Percentiles rank a stretch among this genome's conserved stretches.
phyloP scores from a whole-genome alignment of 192 early-diverging fungal species.

The Diversispora eburnea region DNA sequence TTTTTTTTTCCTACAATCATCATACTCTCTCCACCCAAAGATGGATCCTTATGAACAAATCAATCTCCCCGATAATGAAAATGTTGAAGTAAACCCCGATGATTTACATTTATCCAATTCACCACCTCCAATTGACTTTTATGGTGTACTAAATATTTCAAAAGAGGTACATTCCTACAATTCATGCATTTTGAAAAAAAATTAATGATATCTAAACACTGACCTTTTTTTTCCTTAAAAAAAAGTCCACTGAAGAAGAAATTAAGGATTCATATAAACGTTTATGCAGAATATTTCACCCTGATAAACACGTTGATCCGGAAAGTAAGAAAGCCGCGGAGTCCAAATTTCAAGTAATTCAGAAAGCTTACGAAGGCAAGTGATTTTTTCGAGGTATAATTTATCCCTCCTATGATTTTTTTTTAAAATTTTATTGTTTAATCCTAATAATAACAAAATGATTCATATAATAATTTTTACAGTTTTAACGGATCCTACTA shows the following conservation, averaged over 20 bases:
- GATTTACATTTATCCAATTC: too few species aligned
- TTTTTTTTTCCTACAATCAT: too few species aligned
- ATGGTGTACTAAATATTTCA: too few species aligned
- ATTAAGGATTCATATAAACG: conserved; percentile 73
- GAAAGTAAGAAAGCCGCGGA: conserved; percentile 63
- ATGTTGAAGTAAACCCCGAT: too few species aligned
- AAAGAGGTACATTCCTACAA: too few species aligned
- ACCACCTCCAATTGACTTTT: too few species aligned
- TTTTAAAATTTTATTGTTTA: background rate
- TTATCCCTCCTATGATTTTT: background rate
- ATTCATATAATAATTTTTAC: background rate
- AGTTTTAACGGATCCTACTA: conserved; percentile 76
- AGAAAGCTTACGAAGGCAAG: conserved; percentile 70
- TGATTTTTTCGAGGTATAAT: background rate
- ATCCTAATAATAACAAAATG: conserved; percentile 1
- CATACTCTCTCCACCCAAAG: too few species aligned
- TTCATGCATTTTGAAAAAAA: too few species aligned
- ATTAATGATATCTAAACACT: too few species aligned
- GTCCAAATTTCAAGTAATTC: conserved; percentile 71
- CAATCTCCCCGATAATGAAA: too few species aligned
- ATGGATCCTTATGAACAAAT: too few species aligned
- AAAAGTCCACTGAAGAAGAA: conserved; percentile 58
- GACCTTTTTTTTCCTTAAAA: background rate
- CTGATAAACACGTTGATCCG: conserved; percentile 68
- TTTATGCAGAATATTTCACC: conserved; percentile 73